Base-by-base conservation (phyloP, 371 early-diverging fungal genomes). In the Coemansia sp. region DNA sequence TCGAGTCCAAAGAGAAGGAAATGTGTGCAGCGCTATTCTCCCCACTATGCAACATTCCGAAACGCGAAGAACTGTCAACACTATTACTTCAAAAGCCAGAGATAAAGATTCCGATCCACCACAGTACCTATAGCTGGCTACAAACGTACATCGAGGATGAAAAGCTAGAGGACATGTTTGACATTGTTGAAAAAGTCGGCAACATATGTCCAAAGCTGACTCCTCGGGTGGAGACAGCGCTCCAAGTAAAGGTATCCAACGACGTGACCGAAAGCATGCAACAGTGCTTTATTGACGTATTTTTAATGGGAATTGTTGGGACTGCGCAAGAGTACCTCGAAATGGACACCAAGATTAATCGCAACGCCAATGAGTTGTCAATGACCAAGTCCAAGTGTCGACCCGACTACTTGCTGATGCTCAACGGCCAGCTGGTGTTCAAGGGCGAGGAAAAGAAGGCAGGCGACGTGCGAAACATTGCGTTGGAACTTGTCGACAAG, bases 371-470 rank as follows among this genome's bases (percentile, higher is more conserved):
- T 21, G 80, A 80, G 47, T n/a, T 31, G 5, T 76, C 77, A 2
- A 68, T 71, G 67, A 80, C 80, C 16, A 24, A 55, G 21, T 5
- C 26, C 10, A 48, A 39, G 24, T 26, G 52, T 39, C 67, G 80
- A 3, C 80, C 80, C 13, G 81, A 81, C 67, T 80, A 69, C 24
- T 56, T 80, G 37, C 50, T 67, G 51, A 24, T 57, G 11, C 42
- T 78, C 24, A 70, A 77, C 37, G 67, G 68, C 7, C 66, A 63
- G 68, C 64, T 80, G 7, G 80, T 81, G 7, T 80, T 80, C 24
- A 80, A 80, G 24, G 80, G 80, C 14, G 80, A 80, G 53, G 80
- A 80, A 37, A 80, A 80, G 53, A 77, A 61, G 42, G 24, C 39
- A 0, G 80, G 80, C 7, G 56, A 66, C 8, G 72, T 80, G 0